Percentiles rank a stretch among this genome's conserved stretches.
Evolutionary conservation across 371 early-diverging fungal species (phyloP).

Genomic region (Phascolomyces articulosus): DNA sequence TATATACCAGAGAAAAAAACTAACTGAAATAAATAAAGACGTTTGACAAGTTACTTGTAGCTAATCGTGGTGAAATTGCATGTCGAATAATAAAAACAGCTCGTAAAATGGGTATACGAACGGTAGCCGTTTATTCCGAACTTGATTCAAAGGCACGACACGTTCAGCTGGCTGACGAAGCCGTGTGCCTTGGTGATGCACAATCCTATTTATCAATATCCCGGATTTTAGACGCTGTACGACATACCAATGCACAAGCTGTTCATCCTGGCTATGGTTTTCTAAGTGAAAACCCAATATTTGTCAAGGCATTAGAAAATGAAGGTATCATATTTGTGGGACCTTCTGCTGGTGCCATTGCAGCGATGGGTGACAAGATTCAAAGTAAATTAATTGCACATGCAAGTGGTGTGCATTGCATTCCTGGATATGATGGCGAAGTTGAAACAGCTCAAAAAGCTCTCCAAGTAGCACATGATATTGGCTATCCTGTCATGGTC

Average conservation of each 20-base stretch:
- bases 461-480: conserved; percentile 48
- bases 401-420: conserved; percentile 66
- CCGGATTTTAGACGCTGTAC: conserved; percentile 64
- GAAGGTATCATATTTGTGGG: conserved; percentile 78
- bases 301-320: conserved; percentile 65
- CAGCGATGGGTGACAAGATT: conserved; percentile 94
- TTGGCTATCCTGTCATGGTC: conserved; percentile 83
- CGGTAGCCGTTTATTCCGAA: conserved; percentile 61
- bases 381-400: conserved; percentile 69
- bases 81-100: conserved; percentile 58
- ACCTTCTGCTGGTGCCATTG: conserved; percentile 77
- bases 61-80: conserved; percentile 61
- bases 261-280: conserved; percentile 91
- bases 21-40: conserved; percentile 36
- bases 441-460: conserved; percentile 49
- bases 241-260: conserved; percentile 70
- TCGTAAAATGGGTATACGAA: conserved; percentile 45
- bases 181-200: conserved; percentile 65
- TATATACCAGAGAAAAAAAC: no score
- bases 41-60: conserved; percentile 54
- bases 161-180: conserved; percentile 84
- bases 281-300: conserved; percentile 82
- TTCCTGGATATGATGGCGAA: conserved; percentile 73
- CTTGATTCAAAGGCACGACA: conserved; percentile 83
- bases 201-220: conserved; percentile 77